phyloP scores from a whole-genome alignment of 495 filamentous ascomycete species.

The Podospora pseudopauciseta region DNA sequence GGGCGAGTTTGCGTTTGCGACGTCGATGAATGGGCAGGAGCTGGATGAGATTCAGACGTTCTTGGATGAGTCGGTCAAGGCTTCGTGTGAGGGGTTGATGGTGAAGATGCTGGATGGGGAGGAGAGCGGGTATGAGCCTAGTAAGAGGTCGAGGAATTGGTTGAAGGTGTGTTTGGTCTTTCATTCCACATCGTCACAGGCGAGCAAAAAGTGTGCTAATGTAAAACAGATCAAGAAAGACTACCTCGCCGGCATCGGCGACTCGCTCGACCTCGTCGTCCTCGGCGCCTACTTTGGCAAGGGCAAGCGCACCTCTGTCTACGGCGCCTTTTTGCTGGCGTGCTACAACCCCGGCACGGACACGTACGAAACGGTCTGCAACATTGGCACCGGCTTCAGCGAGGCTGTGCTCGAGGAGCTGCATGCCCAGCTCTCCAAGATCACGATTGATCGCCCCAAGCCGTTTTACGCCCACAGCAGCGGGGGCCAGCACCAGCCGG shows the following conservation, averaged over 20 bases:
- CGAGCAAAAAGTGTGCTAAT: conserved; percentile 4
- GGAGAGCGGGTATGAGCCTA: conserved; percentile 91
- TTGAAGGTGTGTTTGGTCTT: conserved; percentile 64
- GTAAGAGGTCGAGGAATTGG: conserved; percentile 94
- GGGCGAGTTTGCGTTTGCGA: conserved; percentile 90
- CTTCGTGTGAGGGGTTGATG: conserved; percentile 95
- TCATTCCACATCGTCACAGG: neutral
- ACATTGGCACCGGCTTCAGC: conserved; percentile 95
- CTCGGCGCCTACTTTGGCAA: conserved; percentile 91
- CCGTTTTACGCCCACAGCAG: conserved; percentile 87
- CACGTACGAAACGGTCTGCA: conserved; percentile 91
- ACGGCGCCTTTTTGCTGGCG: conserved; percentile 90
- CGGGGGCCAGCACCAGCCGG: conserved; percentile 86
- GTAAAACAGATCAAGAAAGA: conserved; percentile 82
- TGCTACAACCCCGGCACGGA: conserved; percentile 81
- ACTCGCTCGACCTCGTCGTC: conserved; percentile 95
- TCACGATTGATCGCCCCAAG: conserved; percentile 83
- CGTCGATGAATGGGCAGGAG: conserved; percentile 79
- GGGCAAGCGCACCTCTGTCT: conserved; percentile 91
- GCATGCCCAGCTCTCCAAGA: conserved; percentile 62
- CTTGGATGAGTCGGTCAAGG: conserved; percentile 89
- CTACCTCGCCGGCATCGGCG: conserved; percentile 86
- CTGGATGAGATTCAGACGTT: conserved; percentile 89
- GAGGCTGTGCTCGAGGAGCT: conserved; percentile 82
- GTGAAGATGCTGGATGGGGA: conserved; percentile 96